Percentiles rank a stretch among this genome's conserved stretches.
These are phyloP conservation scores for Senna tora DNA, from an alignment of 306 rosid genomes.

Conservation along the genomic window DNA sequence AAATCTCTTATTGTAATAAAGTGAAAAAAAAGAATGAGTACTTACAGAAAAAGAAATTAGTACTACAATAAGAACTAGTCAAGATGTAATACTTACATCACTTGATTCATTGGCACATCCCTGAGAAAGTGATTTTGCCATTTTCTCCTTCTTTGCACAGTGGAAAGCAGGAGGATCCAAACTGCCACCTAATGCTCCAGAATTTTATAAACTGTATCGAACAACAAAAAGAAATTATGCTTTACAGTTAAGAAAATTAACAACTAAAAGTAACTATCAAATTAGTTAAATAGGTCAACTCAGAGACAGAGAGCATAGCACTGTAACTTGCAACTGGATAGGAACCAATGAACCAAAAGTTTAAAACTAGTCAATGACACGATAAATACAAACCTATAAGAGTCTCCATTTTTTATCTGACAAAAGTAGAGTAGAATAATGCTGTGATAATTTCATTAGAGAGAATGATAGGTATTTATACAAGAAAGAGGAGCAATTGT, in stretches of 20 bases:
- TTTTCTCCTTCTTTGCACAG: slow-evolving; percentile 69
- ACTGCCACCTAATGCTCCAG: slow-evolving; percentile 82
- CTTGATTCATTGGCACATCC: slow-evolving; percentile 45
- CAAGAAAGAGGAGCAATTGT: no score
- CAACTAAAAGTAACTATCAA: neutral
- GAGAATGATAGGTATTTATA: no score
- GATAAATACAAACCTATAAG: neutral
- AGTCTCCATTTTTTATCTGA: neutral
- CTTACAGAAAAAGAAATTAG: slow-evolving; percentile 2
- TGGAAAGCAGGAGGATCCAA: slow-evolving; percentile 85
- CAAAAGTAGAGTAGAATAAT: no score
- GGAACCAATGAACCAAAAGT: neutral
- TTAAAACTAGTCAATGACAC: neutral
- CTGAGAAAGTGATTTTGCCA: slow-evolving; percentile 40
- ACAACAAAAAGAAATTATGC: neutral
- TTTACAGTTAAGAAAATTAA: neutral
- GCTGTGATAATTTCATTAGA: no score
- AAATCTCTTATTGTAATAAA: neutral
- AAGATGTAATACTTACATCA: slow-evolving; percentile 45
- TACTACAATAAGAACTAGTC: slow-evolving; percentile 8
- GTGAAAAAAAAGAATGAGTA: neutral
- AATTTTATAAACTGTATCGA: slow-evolving; percentile 59
- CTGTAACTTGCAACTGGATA: neutral
- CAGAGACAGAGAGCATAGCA: neutral
- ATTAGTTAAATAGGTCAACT: neutral